phyloP scores from a whole-genome alignment of 2,329 filamentous ascomycete genomes.

The Stagonosporopsis rhizophila region DNA sequence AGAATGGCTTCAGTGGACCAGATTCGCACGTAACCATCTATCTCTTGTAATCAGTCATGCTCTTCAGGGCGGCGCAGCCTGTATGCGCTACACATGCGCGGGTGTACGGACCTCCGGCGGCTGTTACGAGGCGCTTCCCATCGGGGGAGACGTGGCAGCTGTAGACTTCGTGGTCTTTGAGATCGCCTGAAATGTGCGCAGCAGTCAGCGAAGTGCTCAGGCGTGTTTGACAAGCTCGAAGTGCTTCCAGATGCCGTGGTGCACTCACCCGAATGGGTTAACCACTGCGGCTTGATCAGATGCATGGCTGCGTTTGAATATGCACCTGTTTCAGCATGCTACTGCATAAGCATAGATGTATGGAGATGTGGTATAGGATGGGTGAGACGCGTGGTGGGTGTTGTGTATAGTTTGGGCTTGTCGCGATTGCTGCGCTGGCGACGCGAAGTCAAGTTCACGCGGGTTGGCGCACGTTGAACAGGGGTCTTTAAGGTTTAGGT shows the following conservation, averaged over 20 bases:
- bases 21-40: constrained; percentile 94
- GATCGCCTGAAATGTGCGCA: constrained; percentile 69
- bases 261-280: constrained; percentile 82
- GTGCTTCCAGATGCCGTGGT: constrained; percentile 21
- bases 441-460: constrained; percentile 40
- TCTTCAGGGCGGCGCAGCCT: constrained; percentile 26
- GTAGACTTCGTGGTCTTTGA: constrained; percentile 98
- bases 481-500: constrained; percentile 42
- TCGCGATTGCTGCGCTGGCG: constrained; percentile 41
- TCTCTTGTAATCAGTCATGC: constrained; percentile 25
- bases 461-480: constrained; percentile 32
- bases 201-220: constrained; percentile 22
- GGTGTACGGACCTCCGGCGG: constrained; percentile 76
- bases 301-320: constrained; percentile 51
- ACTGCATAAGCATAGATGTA: constrained; percentile 35
- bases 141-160: constrained; percentile 97
- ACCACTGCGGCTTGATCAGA: constrained; percentile 92
- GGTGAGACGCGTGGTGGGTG: constrained; percentile 24
- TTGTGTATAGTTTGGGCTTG: constrained; percentile 25
- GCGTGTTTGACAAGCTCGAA: neutral
- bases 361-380: neutral
- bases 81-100: constrained; percentile 22
- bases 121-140: constrained; percentile 88
- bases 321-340: constrained; percentile 31
- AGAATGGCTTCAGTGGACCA: constrained; percentile 97